Evolutionary conservation across 495 filamentous ascomycete species (phyloP), one percentile per base, ranked within the genome.

Genomic region (Aspergillus indologenus): DNA sequence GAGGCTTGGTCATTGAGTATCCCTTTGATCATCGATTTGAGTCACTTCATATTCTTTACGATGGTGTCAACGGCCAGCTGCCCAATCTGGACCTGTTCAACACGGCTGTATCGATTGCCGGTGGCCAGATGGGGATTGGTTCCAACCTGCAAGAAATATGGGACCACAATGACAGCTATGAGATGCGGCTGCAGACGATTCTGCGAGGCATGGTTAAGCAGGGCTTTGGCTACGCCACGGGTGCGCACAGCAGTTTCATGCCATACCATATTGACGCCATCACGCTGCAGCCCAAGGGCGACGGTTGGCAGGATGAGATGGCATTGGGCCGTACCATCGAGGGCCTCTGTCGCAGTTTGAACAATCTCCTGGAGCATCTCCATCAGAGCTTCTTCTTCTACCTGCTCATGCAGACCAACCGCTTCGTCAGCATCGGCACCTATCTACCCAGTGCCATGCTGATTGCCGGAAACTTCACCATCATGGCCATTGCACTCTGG

Each of bases 321-420:
- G 87, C 87, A 20, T 81, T 98, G 64, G 94, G 95, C 9, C 81
- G 93, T 34, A 88, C 91, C 0, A 80, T 98, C 2, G 94, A 98
- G 73, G 89, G 90, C 68, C 79, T 92, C 9, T 95, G 92, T 66
- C 81, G 94, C 56, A 95, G 90, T 65, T 75, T 98, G 71, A 98
- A 98, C 74, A 98, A 98, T 68, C 74, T 98, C 53, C 81, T 98
- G 17, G 94, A 98, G 74, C 92, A 98, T 70, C 83, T 98, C 60
- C 94, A 98, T 67, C 94, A 98, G 78, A 96, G 91, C 68, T 98
- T 98, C 81, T 98, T 98, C 81, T 98, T 98, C 76, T 98, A 98
- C 71, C 76, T 98, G 22, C 83, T 98, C 18, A 91, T 98, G 83
- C 87, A 91, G 54, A 80, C 85, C 18, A 87, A 94, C 54, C 84